phyloP scores from a whole-genome alignment of 192 early-diverging fungal species.

The Linnemannia zychae region DNA sequence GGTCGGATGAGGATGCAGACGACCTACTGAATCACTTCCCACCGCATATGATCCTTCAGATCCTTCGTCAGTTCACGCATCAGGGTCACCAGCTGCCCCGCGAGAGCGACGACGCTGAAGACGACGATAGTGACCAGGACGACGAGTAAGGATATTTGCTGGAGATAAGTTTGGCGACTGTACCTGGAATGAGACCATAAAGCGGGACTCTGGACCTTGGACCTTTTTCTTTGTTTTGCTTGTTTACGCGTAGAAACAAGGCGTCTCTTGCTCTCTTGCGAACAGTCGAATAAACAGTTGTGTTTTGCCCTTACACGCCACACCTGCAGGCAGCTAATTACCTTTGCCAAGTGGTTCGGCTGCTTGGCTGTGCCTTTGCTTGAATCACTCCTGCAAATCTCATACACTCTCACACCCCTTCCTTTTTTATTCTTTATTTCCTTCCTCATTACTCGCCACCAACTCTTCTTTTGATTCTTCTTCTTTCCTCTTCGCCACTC shows the following conservation, averaged over 20 bases:
- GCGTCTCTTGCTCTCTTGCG: too few species aligned
- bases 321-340: too few species aligned
- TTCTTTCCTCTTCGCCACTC: neutral
- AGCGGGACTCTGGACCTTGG: too few species aligned
- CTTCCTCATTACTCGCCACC: neutral
- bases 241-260: too few species aligned
- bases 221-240: too few species aligned
- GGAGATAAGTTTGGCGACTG: too few species aligned
- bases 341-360: too few species aligned
- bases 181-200: too few species aligned
- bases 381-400: too few species aligned
- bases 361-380: too few species aligned
- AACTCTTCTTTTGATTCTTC: neutral
- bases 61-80: constrained; percentile 20
- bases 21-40: neutral
- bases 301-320: too few species aligned
- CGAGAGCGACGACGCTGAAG: neutral
- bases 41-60: constrained; percentile 22
- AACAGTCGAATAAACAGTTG: too few species aligned
- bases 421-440: neutral
- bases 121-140: neutral
- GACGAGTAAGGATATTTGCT: neutral
- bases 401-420: neutral
- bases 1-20: neutral
- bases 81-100: neutral